Evolutionary conservation across 2,329 filamentous ascomycete genomes (phyloP).

Genomic region (Stylonectria norvegica): DNA sequence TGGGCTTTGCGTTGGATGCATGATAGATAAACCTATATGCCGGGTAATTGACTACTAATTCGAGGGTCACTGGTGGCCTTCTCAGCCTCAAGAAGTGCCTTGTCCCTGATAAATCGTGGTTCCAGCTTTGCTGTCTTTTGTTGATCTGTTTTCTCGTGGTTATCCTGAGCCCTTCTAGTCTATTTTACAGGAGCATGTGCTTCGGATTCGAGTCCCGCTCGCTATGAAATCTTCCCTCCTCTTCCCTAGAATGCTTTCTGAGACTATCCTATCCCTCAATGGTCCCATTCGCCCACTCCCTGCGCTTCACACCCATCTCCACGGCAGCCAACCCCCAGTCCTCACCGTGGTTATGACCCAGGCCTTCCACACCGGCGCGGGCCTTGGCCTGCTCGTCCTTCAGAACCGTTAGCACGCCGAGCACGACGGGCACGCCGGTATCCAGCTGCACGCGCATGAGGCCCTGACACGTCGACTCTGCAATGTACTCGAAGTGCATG

Average conservation of each 20-base stretch:
- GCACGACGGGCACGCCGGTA: conserved; percentile 82
- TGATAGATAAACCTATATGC: conserved; percentile 30
- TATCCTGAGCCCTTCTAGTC: conserved; percentile 1
- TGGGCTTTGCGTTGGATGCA: conserved; percentile 25
- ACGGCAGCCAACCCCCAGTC: conserved; percentile 96
- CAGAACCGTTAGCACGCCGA: conserved; percentile 86
- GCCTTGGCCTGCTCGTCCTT: conserved; percentile 83
- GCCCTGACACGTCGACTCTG: conserved; percentile 84
- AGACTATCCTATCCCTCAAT: conserved; percentile 42
- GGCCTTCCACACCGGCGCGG: conserved; percentile 68
- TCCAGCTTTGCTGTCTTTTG: too few species aligned
- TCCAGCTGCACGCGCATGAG: conserved; percentile 95
- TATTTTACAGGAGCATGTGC: too few species aligned
- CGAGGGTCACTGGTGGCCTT: too few species aligned
- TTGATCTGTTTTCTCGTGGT: conserved; percentile 8
- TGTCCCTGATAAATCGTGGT: too few species aligned
- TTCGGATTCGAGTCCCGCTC: too few species aligned
- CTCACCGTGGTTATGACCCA: conserved; percentile 87
- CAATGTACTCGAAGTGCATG: conserved; percentile 99
- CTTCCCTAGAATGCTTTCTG: too few species aligned
- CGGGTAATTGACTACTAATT: conserved; percentile 32
- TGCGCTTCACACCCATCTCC: conserved; percentile 86
- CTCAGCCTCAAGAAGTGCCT: too few species aligned
- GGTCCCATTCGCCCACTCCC: conserved; percentile 73
- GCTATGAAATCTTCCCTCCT: too few species aligned